Evolutionary conservation across 768 basidiomycete genomes (phyloP).

Genomic region (Leccinum subgranulosum): DNA sequence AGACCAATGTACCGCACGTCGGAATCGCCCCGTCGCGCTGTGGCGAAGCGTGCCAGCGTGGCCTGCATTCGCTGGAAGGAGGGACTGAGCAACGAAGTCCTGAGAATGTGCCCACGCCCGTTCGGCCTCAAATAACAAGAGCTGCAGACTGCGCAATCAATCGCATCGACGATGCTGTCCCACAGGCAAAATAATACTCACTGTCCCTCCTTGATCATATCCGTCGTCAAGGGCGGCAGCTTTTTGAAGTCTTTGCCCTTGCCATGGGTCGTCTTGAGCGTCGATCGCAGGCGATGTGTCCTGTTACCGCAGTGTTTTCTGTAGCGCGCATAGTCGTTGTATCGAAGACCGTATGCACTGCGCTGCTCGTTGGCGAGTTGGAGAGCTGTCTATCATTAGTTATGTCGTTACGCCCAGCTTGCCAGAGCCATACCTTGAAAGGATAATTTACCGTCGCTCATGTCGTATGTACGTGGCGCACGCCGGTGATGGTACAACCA

Average conservation of each 20-base stretch:
- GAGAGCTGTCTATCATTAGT: slow-evolving; percentile 52
- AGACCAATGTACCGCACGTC: slow-evolving; percentile 76
- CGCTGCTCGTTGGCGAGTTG: slow-evolving; percentile 86
- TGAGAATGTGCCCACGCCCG: slow-evolving; percentile 91
- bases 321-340: slow-evolving; percentile 85
- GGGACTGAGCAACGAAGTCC: slow-evolving; percentile 56
- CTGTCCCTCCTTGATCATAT: slow-evolving; percentile 84
- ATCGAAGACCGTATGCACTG: slow-evolving; percentile 86
- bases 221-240: slow-evolving; percentile 59
- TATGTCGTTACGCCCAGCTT: not conserved
- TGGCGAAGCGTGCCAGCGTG: slow-evolving; percentile 60
- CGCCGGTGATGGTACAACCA: slow-evolving; percentile 5
- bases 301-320: slow-evolving; percentile 92
- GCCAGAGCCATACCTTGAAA: slow-evolving; percentile 39
- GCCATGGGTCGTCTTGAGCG: slow-evolving; percentile 82
- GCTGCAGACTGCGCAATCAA: slow-evolving; percentile 56
- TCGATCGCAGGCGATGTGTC: slow-evolving; percentile 82
- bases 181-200: slow-evolving; percentile 36
- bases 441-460: slow-evolving; percentile 28
- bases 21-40: slow-evolving; percentile 75
- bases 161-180: slow-evolving; percentile 9
- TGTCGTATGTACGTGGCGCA: slow-evolving; percentile 1
- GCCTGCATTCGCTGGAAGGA: slow-evolving; percentile 48
- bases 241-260: slow-evolving; percentile 92
- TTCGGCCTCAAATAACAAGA: slow-evolving; percentile 87